Base-by-base conservation (phyloP, 1,139 yeast species). In the Dujonia santamariae region DNA sequence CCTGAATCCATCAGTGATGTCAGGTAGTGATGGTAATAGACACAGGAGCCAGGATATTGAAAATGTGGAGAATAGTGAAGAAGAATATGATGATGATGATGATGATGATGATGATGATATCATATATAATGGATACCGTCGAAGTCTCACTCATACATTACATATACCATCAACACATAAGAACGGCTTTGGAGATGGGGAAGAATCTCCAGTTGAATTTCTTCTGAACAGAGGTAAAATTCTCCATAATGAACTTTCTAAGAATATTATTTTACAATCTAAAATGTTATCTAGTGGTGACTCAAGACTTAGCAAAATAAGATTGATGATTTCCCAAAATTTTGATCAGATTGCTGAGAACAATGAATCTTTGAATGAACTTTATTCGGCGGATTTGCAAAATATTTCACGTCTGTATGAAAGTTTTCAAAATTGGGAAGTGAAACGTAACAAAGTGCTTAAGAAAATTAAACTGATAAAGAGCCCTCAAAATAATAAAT, bases 341-440 rank as follows among this genome's bases (percentile, higher is more conserved):
- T 59, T 70, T 26, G 53, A 50, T 19, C 66, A 65, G 36, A 42
- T 75, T 6, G 61, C 70, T 1, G 72, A 68, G 33, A 60, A 64
- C 28, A 64, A 68, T 41, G 67, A 66, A 36, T 67, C 80, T 1
- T 59, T 75, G 38, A 56, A 60, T 37, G 85, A 78, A 46, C 51
- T 77, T 1, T 78, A 77, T 45, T 46, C 55, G 1, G 53, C 60
- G 4, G 79, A 76, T 28, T 48, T 57, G 2, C 42, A 47, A 1
- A 53, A 54, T 13, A 63, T 66, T 21, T 41, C 48, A 13, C 38
- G 42, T 0, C 51, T 74, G n/a, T 46, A 60, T 14, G 34, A 48
- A 1, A 48, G 56, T n/a, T 69, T 78, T 40, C 51, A 56, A 22
- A 45, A 47, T 2, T 75, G 82, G 82, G 76, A 74, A 31, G 37